Percentiles rank a stretch among this genome's conserved stretches.
Conservation (phyloP, 2,329 filamentous ascomycete genomes). For the Hymenoscyphus linearis region DNA sequence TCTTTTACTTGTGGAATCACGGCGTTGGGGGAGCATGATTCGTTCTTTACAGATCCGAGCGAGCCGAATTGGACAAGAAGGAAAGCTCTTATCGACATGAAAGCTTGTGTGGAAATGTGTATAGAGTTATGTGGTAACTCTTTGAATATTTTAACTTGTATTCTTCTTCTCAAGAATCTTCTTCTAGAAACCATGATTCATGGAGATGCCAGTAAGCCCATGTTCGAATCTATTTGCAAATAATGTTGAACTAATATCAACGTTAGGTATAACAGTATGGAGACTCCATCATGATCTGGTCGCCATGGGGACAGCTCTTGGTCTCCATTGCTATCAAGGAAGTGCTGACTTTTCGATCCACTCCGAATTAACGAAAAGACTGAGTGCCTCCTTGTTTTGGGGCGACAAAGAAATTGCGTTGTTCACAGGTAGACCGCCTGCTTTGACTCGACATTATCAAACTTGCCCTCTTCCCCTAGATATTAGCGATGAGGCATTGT, state of each 20-base stretch:
- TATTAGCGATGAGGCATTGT: constrained; percentile 34
- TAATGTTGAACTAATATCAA: not conserved
- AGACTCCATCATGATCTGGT: constrained; percentile 17
- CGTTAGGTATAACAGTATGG: constrained; percentile 16
- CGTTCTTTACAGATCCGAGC: constrained; percentile 1
- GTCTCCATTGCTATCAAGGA: constrained; percentile 17
- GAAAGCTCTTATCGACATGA: constrained; percentile 10
- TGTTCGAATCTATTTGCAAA: not conserved
- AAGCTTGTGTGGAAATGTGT: constrained; percentile 14
- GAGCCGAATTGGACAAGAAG: constrained; percentile 1
- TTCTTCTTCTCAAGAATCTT: constrained; percentile 16
- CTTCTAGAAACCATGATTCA: constrained; percentile 16
- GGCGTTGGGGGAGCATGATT: constrained; percentile 9
- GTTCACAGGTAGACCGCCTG: constrained; percentile 39
- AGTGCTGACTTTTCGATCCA: constrained; percentile 7
- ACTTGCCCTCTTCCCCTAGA: constrained; percentile 39
- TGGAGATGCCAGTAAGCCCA: constrained; percentile 14
- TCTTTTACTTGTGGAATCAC: constrained; percentile 6
- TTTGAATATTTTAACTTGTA: constrained; percentile 10
- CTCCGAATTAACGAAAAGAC: constrained; percentile 16
- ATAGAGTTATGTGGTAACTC: constrained; percentile 13
- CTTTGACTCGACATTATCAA: constrained; percentile 34
- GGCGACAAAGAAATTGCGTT: constrained; percentile 36
- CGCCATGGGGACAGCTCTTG: constrained; percentile 15
- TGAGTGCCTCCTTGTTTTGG: constrained; percentile 16